phyloP scores from a whole-genome alignment of 1,284 basidiomycete species.

The Fistulinella cinereoalba region DNA sequence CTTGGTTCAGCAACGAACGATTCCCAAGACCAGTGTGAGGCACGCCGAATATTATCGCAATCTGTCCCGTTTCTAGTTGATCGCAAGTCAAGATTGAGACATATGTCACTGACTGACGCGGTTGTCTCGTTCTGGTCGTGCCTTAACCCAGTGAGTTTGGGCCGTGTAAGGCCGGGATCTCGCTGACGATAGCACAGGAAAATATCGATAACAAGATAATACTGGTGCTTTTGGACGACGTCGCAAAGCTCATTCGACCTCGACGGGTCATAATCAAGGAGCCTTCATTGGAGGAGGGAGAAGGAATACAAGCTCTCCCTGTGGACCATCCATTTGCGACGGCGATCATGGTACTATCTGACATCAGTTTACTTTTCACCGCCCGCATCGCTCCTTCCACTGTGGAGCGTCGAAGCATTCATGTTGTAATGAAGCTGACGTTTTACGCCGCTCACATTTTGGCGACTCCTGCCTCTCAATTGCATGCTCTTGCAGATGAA shows the following conservation, averaged over 20 bases:
- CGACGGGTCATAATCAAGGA: conserved; percentile 35
- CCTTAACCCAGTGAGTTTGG: conserved; percentile 46
- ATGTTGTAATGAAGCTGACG: conserved; percentile 17
- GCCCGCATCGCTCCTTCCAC: neutral
- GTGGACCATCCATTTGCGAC: conserved; percentile 20
- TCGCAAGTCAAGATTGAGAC: conserved; percentile 49
- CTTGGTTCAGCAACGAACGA: conserved; percentile 41
- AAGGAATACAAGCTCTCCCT: neutral
- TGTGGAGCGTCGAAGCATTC: conserved; percentile 7
- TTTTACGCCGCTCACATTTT: conserved; percentile 47
- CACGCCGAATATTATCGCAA: conserved; percentile 45
- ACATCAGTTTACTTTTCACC: conserved; percentile 24
- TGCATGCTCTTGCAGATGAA: conserved; percentile 46
- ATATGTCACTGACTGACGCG: conserved; percentile 47
- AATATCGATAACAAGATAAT: conserved; percentile 46
- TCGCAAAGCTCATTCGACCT: conserved; percentile 49
- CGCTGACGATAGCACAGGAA: conserved; percentile 37
- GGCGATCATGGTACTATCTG: conserved; percentile 27
- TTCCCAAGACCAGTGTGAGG: conserved; percentile 44
- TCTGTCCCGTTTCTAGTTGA: conserved; percentile 63
- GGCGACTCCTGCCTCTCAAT: conserved; percentile 27
- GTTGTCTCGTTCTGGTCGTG: conserved; percentile 63
- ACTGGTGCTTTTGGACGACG: conserved; percentile 52
- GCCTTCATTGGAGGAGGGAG: conserved; percentile 2
- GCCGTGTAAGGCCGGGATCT: neutral